These are phyloP conservation scores for Gossypium arboreum DNA, from an alignment of 345 rosid genomes.

Conservation along the genomic window DNA sequence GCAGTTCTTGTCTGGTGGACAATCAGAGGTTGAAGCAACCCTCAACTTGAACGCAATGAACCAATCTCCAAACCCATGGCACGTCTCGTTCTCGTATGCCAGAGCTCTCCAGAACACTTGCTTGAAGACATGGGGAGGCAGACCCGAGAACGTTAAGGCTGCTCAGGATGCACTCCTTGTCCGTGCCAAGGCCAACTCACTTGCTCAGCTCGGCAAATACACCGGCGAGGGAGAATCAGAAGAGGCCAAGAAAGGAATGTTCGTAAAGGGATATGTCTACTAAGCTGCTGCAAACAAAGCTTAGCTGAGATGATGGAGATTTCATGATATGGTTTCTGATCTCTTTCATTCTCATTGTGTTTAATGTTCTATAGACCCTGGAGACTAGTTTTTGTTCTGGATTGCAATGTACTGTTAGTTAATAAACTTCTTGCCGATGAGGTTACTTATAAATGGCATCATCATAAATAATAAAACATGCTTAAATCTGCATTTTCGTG, in stretches of 20 bases:
- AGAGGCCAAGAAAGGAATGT: slow-evolving; percentile 88
- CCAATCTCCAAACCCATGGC: slow-evolving; percentile 90
- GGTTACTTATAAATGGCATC: slow-evolving; percentile 17
- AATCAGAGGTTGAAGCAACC: slow-evolving; percentile 97
- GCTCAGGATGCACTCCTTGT: slow-evolving; percentile 70
- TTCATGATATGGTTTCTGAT: slow-evolving; percentile 1
- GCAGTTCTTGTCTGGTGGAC: slow-evolving; percentile 99
- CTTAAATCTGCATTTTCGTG: not conserved
- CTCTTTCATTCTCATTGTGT: slow-evolving; percentile 15
- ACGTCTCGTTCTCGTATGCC: slow-evolving; percentile 95
- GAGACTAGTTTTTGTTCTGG: slow-evolving; percentile 43
- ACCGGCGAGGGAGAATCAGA: slow-evolving; percentile 74
- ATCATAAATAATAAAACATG: slow-evolving; percentile 3
- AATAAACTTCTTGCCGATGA: slow-evolving; percentile 34
- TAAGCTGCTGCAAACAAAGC: slow-evolving; percentile 25
- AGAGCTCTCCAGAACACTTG: slow-evolving; percentile 95
- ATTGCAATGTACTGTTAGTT: slow-evolving; percentile 24
- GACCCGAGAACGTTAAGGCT: slow-evolving; percentile 70
- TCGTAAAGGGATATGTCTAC: slow-evolving; percentile 79
- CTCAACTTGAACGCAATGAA: slow-evolving; percentile 95
- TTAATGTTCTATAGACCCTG: slow-evolving; percentile 26
- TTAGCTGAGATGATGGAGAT: slow-evolving; percentile 17
- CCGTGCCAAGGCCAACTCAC: slow-evolving; percentile 84
- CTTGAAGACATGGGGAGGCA: slow-evolving; percentile 92
- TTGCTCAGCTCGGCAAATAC: slow-evolving; percentile 48